Conservation (phyloP, 73 alveolate species). For the Paramecium caudatum region DNA sequence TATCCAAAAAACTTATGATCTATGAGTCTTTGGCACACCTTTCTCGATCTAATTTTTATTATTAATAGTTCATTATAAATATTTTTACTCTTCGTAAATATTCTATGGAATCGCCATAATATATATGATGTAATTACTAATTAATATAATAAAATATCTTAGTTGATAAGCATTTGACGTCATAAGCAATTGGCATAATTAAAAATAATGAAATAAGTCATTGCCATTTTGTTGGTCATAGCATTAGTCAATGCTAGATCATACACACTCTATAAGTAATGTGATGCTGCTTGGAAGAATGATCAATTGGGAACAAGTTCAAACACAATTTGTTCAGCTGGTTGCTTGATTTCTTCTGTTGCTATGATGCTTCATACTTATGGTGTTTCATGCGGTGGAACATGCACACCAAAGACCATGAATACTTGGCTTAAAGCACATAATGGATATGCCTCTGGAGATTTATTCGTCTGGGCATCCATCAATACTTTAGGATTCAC, state of each 20-base stretch:
- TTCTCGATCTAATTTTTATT: constrained; percentile 53
- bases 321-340: constrained; percentile 78
- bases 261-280: constrained; percentile 73
- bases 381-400: constrained; percentile 72
- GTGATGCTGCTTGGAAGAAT: constrained; percentile 75
- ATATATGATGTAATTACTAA: too few relatives aligned
- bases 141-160: too few relatives aligned
- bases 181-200: constrained; percentile 19
- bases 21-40: constrained; percentile 44
- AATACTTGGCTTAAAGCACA: constrained; percentile 79
- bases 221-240: constrained; percentile 57
- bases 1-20: constrained; percentile 15
- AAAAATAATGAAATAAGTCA: constrained; percentile 58
- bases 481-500: constrained; percentile 72
- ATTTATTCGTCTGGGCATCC: constrained; percentile 83
- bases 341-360: constrained; percentile 80
- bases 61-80: constrained; percentile 46
- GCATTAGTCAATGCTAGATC: constrained; percentile 71
- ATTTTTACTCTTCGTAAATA: too few relatives aligned
- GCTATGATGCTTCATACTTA: constrained; percentile 75
- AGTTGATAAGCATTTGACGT: too few relatives aligned
- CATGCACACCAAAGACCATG: constrained; percentile 75
- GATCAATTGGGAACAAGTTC: constrained; percentile 72
- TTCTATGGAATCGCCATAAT: too few relatives aligned
- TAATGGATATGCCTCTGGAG: constrained; percentile 81